These are phyloP conservation scores for Tremellales sp. DNA, from an alignment of 1,284 basidiomycete genomes.

Conservation along the genomic window DNA sequence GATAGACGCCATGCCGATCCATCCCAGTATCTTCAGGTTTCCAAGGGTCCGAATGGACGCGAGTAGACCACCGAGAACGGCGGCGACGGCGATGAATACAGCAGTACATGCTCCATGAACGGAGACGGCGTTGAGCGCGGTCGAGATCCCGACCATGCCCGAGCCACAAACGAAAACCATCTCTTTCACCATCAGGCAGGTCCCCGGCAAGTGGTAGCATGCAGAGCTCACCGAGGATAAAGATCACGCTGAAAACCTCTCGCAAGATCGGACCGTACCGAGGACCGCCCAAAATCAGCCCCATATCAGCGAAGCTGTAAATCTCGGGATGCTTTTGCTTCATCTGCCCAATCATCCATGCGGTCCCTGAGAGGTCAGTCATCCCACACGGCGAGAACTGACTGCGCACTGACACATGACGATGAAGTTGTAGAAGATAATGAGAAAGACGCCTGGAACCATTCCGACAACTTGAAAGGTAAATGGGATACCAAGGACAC, in stretches of 20 bases:
- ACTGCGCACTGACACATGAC: slow-evolving; percentile 23
- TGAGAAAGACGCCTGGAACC: slow-evolving; percentile 50
- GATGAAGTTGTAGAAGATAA: too few relatives aligned
- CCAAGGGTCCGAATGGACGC: slow-evolving; percentile 34
- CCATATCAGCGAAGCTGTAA: slow-evolving; percentile 27
- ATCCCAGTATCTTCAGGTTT: slow-evolving; percentile 36
- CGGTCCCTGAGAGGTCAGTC: too few relatives aligned
- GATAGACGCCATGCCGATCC: slow-evolving; percentile 32
- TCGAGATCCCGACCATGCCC: slow-evolving; percentile 23
- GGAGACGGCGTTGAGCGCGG: slow-evolving; percentile 31
- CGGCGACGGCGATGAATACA: slow-evolving; percentile 26
- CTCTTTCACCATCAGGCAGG: too few relatives aligned
- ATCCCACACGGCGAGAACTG: slow-evolving; percentile 34
- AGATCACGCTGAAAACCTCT: slow-evolving; percentile 52
- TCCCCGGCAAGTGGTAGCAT: slow-evolving; percentile 6
- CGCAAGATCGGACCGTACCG: slow-evolving; percentile 11
- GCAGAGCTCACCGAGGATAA: slow-evolving; percentile 20
- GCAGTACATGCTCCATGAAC: slow-evolving; percentile 32
- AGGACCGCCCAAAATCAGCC: slow-evolving; percentile 28
- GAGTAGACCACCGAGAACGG: too few relatives aligned
- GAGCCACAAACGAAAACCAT: slow-evolving; percentile 28
- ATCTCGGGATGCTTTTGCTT: slow-evolving; percentile 34
- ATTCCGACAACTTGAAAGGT: slow-evolving; percentile 20
- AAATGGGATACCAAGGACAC: slow-evolving; percentile 33
- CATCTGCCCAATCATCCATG: slow-evolving; percentile 25